Base-by-base conservation (phyloP, 83 land plant species). In the Thuja plicata region DNA sequence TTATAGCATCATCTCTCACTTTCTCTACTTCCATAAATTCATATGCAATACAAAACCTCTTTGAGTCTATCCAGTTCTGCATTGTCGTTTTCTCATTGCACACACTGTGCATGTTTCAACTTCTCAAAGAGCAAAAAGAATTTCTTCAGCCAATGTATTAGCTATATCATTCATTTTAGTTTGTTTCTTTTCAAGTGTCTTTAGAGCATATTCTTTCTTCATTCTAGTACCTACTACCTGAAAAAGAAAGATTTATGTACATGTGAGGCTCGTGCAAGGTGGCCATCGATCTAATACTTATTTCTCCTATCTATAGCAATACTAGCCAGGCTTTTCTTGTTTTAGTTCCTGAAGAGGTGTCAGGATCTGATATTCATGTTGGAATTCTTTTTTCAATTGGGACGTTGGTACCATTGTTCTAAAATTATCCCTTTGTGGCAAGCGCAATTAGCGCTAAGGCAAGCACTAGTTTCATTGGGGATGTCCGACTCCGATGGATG, bases 241-340 rank as follows among this genome's bases (percentile, higher is more conserved):
- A 97, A 88, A 97, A 99, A 90, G 97, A 99, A 74, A 97, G 98
- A n/a, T 93, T 99, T 87, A n/a, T 99, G 99, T 30, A 97, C 97
- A 70, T 94, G 92, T 84, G 93, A 95, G 52, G 99, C 98, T 91
- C 97, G 99, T 0, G 99, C 98, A 89, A 96, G 95, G 55, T 96
- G 98, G 8, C 99, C 99, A 91, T 99, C 97, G 88, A 97, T 97
- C 24, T 95, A 92, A 79, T 99, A 99, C 89, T 99, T 99, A 87
- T 99, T 99, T 87, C 99, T 93, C 86, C 99, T 98, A 79, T 99
- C 99, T 57, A 99, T 98, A 73, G 96, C 99, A 89, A 99, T 95
- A n/a, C n/a, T n/a, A n/a, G n/a, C n/a, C n/a, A n/a, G n/a, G n/a
- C n/a, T n/a, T n/a, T n/a, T n/a, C n/a, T n/a, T n/a, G n/a, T n/a